Percentiles rank a stretch among this genome's conserved stretches.
Conservation (phyloP, 768 basidiomycete genomes). For the Cyclocybe aegerita region DNA sequence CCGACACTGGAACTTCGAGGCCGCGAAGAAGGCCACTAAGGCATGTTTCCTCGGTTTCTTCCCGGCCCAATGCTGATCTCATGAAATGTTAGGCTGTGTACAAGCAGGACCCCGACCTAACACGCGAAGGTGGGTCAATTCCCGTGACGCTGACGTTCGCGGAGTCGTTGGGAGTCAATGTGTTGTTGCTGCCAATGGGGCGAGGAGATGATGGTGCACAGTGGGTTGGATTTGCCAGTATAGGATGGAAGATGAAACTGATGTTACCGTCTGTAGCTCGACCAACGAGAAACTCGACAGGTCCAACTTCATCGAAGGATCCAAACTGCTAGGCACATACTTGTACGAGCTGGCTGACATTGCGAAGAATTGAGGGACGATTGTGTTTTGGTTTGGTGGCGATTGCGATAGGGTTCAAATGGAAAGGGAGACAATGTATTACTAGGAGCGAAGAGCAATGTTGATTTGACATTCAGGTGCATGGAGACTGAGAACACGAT, state of each 20-base stretch:
- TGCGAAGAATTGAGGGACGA: slow-evolving; percentile 8
- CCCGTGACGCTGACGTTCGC: slow-evolving; percentile 94
- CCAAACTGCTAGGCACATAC: slow-evolving; percentile 79
- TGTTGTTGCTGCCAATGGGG: slow-evolving; percentile 89
- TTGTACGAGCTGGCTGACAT: slow-evolving; percentile 66
- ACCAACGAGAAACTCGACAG: slow-evolving; percentile 95
- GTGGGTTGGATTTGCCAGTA: slow-evolving; percentile 41
- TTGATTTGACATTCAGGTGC: no score
- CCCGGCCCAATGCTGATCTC: slow-evolving; percentile 12
- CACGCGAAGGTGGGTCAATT: slow-evolving; percentile 92
- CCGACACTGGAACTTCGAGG: slow-evolving; percentile 92
- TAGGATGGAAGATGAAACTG: background rate
- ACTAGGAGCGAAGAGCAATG: no score
- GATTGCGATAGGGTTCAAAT: no score
- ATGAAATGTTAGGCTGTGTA: slow-evolving; percentile 51
- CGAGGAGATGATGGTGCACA: slow-evolving; percentile 94
- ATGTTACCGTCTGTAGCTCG: slow-evolving; percentile 47
- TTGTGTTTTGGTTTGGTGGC: no score
- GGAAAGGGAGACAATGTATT: no score
- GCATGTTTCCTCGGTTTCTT: slow-evolving; percentile 26
- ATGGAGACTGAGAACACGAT: no score
- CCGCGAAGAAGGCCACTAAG: slow-evolving; percentile 85
- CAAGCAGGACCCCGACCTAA: slow-evolving; percentile 74
- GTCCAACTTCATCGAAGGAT: slow-evolving; percentile 87
- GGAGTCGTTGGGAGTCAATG: slow-evolving; percentile 82